Evolutionary conservation across 768 basidiomycete genomes (phyloP).

Genomic region (Aureoboletus auriporus): DNA sequence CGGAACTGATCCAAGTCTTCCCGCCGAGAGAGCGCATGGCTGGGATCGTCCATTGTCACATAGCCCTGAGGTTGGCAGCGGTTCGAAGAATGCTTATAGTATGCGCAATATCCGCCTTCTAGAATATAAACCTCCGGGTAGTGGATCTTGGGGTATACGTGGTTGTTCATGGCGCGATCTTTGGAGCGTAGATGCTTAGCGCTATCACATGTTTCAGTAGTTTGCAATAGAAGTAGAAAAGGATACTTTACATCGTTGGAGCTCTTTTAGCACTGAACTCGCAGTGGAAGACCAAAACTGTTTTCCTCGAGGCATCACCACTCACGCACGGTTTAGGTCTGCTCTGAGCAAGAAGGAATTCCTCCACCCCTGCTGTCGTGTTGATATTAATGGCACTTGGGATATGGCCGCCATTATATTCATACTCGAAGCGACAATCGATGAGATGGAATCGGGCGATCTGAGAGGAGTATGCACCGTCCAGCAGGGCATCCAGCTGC

Average conservation of each 20-base stretch:
- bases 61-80: slow-evolving; percentile 83
- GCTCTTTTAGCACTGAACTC: slow-evolving; percentile 96
- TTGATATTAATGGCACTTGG: slow-evolving; percentile 90
- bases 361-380: slow-evolving; percentile 73
- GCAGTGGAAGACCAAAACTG: slow-evolving; percentile 93
- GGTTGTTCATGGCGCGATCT: slow-evolving; percentile 86
- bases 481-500: slow-evolving; percentile 75
- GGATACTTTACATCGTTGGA: slow-evolving; percentile 79
- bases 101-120: slow-evolving; percentile 92
- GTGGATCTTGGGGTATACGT: slow-evolving; percentile 86
- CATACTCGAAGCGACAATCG: slow-evolving; percentile 98
- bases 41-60: slow-evolving; percentile 93
- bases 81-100: slow-evolving; percentile 62
- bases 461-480: slow-evolving; percentile 63
- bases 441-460: slow-evolving; percentile 76
- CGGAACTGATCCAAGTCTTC: slow-evolving; percentile 93
- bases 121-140: slow-evolving; percentile 97
- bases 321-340: slow-evolving; percentile 70
- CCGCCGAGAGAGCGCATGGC: slow-evolving; percentile 70
- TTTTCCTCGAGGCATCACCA: slow-evolving; percentile 71
- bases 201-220: slow-evolving; percentile 37
- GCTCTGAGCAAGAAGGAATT: slow-evolving; percentile 63
- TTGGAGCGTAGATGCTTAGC: slow-evolving; percentile 91
- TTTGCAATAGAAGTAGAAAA: background rate
- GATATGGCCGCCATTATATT: slow-evolving; percentile 92